phyloP scores from a whole-genome alignment of 306 rosid species.

The Corylus avellana region DNA sequence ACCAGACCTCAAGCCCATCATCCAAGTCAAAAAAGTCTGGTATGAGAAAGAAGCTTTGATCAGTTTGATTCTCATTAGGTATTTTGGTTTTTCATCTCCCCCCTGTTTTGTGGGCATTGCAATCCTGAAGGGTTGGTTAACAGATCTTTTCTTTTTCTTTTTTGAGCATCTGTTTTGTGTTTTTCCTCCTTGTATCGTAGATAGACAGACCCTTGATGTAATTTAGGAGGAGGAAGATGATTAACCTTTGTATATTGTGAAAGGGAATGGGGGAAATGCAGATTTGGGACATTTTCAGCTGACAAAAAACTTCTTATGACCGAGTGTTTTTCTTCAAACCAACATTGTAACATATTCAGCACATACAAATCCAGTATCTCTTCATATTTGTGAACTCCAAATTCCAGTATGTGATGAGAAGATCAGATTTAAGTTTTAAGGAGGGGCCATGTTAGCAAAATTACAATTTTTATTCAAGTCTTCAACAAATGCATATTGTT shows the following conservation, averaged over 20 bases:
- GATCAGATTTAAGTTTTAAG: too few species aligned
- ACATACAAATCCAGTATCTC: too few species aligned
- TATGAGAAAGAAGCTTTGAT: constrained; percentile 39
- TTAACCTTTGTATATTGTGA: not conserved
- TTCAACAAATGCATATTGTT: too few species aligned
- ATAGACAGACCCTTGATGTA: not conserved
- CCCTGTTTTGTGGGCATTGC: not conserved
- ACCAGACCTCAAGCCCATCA: constrained; percentile 47
- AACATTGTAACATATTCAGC: not conserved
- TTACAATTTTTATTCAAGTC: too few species aligned
- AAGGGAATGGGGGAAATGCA: not conserved
- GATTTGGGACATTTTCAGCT: not conserved
- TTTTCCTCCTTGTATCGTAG: too few species aligned
- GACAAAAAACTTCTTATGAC: not conserved
- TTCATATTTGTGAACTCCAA: too few species aligned
- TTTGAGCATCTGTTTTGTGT: too few species aligned
- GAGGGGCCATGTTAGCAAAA: too few species aligned
- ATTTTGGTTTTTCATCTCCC: not conserved
- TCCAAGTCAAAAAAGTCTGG: constrained; percentile 47
- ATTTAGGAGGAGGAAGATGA: not conserved
- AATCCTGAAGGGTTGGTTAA: not conserved
- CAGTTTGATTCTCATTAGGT: not conserved
- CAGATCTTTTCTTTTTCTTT: not conserved
- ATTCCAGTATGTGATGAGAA: too few species aligned
- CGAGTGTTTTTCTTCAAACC: not conserved